Percentiles rank a stretch among this genome's conserved stretches.
phyloP scores from a whole-genome alignment of 768 basidiomycete genomes.

The Stropharia rugosoannulata region DNA sequence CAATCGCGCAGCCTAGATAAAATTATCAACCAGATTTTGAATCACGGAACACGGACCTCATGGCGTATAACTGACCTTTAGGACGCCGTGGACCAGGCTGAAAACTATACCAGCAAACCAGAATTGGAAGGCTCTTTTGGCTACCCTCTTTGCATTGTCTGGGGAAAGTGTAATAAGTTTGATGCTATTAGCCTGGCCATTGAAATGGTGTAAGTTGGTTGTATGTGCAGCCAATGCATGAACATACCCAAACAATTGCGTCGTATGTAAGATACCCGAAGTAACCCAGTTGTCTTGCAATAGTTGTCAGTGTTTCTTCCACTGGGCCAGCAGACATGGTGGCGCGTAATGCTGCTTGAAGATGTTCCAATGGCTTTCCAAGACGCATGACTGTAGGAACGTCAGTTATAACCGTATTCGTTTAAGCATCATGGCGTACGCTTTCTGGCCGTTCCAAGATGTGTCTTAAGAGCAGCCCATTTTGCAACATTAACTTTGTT shows the following conservation, averaged over 20 bases:
- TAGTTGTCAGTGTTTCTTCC: conserved; percentile 73
- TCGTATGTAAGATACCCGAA: conserved; percentile 87
- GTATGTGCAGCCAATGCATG: background rate
- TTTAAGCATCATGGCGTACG: conserved; percentile 42
- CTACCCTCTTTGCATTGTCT: conserved; percentile 56
- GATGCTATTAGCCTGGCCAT: conserved; percentile 57
- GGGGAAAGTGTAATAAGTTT: conserved; percentile 64
- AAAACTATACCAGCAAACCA: conserved; percentile 88
- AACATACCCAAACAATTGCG: conserved; percentile 78
- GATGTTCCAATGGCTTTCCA: conserved; percentile 91
- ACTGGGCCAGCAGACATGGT: conserved; percentile 52
- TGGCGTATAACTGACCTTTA: conserved; percentile 51
- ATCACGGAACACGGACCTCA: background rate
- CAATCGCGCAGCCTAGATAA: conserved; percentile 54
- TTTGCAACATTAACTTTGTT: conserved; percentile 68
- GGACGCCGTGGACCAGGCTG: conserved; percentile 65
- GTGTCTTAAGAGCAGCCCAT: conserved; percentile 83
- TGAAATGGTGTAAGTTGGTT: background rate
- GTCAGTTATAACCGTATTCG: background rate
- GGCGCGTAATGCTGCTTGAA: conserved; percentile 85
- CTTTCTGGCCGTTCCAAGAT: conserved; percentile 84
- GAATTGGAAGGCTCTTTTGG: conserved; percentile 73
- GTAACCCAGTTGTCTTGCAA: conserved; percentile 85
- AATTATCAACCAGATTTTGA: background rate
- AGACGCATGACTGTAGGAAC: conserved; percentile 76